phyloP scores from a whole-genome alignment of 257 asterid species.

The Solanum bukasovii region DNA sequence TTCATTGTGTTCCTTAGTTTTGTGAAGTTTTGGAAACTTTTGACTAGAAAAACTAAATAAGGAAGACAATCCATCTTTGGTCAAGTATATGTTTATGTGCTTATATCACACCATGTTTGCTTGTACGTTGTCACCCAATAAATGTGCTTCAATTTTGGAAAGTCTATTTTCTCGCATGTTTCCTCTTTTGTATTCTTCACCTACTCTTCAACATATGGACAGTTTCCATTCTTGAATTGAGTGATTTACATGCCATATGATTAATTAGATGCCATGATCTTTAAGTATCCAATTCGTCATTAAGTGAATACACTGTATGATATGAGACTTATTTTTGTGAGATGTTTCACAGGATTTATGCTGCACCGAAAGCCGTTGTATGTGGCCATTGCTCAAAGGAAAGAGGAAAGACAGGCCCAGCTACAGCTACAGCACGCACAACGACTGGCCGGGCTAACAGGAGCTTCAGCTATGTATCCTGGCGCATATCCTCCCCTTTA shows the following conservation, averaged over 20 bases:
- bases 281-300: not conserved
- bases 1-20: not conserved
- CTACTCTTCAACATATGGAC: not conserved
- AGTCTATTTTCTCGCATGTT: not conserved
- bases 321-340: not conserved
- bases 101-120: not conserved
- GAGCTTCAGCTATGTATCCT: conserved; percentile 43
- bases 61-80: not conserved
- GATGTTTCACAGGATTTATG: conserved; percentile 44
- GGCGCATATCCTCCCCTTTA: conserved; percentile 62
- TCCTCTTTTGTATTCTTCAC: not conserved
- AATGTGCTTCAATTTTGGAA: not conserved
- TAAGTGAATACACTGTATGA: not conserved
- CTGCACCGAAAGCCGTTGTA: conserved; percentile 64
- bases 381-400: conserved; percentile 80
- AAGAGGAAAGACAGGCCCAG: conserved; percentile 71
- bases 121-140: not conserved
- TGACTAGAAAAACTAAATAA: not conserved
- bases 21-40: not conserved
- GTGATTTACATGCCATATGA: not conserved
- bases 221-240: not conserved
- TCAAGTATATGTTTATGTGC: not conserved
- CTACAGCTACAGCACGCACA: conserved; percentile 52
- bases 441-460: conserved; percentile 41
- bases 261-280: not conserved